A percentile compares a stretch with the other conserved stretches of the same genome.
phyloP scores from a whole-genome alignment of 2,329 filamentous ascomycete species.

The Talaromyces sp. region DNA sequence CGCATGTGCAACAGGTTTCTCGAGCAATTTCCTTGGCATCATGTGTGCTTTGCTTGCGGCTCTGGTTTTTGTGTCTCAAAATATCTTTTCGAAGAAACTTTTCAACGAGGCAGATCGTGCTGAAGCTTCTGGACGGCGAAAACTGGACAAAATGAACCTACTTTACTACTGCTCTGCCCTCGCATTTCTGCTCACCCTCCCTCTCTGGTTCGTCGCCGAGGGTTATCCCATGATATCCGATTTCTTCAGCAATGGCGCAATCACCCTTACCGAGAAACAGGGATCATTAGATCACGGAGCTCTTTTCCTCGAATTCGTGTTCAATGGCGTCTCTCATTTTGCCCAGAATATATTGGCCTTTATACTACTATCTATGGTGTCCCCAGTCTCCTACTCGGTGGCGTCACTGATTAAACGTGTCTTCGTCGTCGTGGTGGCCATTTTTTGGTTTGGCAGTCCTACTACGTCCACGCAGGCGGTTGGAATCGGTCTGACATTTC shows the following conservation, averaged over 20 bases:
- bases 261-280: slow-evolving; percentile 70
- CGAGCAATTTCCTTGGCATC: slow-evolving; percentile 84
- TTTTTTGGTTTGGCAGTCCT: slow-evolving; percentile 90
- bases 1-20: slow-evolving; percentile 87
- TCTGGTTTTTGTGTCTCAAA: slow-evolving; percentile 92
- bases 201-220: slow-evolving; percentile 91
- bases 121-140: slow-evolving; percentile 66
- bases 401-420: slow-evolving; percentile 95
- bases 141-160: slow-evolving; percentile 93
- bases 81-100: slow-evolving; percentile 95
- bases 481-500: slow-evolving; percentile 81
- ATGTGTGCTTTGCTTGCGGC: slow-evolving; percentile 83
- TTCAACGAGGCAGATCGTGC: slow-evolving; percentile 90
- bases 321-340: slow-evolving; percentile 97
- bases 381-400: slow-evolving; percentile 94
- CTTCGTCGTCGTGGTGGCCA: slow-evolving; percentile 90
- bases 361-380: slow-evolving; percentile 83
- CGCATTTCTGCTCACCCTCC: slow-evolving; percentile 79
- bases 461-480: slow-evolving; percentile 77
- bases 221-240: slow-evolving; percentile 72
- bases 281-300: slow-evolving; percentile 61
- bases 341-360: slow-evolving; percentile 95
- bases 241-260: slow-evolving; percentile 71
- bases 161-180: slow-evolving; percentile 95
- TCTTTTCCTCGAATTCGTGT: slow-evolving; percentile 75